These are phyloP conservation scores for Sordariomycetes sp. DNA, from an alignment of 2,329 filamentous ascomycete genomes.

Conservation along the genomic window DNA sequence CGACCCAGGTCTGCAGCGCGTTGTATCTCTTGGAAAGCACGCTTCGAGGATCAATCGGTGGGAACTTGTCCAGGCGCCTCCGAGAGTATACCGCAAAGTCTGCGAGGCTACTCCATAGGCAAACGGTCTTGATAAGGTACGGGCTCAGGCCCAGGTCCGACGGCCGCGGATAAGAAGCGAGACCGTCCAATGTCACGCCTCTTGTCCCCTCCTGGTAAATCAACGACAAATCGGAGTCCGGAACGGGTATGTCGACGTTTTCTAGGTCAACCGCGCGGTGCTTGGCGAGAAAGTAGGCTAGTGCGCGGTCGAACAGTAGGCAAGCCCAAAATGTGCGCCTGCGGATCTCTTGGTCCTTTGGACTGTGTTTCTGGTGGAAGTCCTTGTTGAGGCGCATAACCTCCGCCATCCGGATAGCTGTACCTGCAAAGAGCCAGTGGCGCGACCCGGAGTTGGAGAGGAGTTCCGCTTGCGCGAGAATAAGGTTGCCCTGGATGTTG, in stretches of 20 bases:
- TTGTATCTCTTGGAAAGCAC: background rate
- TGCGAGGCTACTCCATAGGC: constrained; percentile 8
- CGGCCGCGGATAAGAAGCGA: constrained; percentile 6
- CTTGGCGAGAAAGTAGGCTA: constrained; percentile 8
- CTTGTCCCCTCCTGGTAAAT: constrained; percentile 8
- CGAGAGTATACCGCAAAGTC: constrained; percentile 7
- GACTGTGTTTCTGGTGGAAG: constrained; percentile 11
- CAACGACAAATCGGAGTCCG: constrained; percentile 8
- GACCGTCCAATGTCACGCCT: constrained; percentile 6
- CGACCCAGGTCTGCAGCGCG: constrained; percentile 7
- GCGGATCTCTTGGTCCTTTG: constrained; percentile 12
- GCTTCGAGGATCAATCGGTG: constrained; percentile 7
- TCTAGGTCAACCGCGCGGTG: constrained; percentile 3
- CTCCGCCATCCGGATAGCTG: constrained; percentile 12
- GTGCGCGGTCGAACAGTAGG: constrained; percentile 4
- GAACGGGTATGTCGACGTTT: constrained; percentile 7
- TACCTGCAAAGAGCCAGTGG: constrained; percentile 11
- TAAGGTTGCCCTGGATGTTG: constrained; percentile 9
- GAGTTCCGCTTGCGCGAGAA: constrained; percentile 10
- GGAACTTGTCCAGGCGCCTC: constrained; percentile 5
- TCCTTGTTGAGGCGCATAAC: constrained; percentile 13
- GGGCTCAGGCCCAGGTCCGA: constrained; percentile 9
- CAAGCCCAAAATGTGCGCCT: constrained; percentile 15
- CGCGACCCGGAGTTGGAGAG: constrained; percentile 10
- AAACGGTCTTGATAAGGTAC: constrained; percentile 9